A percentile compares a stretch with the other conserved stretches of the same genome.
phyloP scores from a whole-genome alignment of 805 yeast genomes.

The Wickerhamomyces bisporus region DNA sequence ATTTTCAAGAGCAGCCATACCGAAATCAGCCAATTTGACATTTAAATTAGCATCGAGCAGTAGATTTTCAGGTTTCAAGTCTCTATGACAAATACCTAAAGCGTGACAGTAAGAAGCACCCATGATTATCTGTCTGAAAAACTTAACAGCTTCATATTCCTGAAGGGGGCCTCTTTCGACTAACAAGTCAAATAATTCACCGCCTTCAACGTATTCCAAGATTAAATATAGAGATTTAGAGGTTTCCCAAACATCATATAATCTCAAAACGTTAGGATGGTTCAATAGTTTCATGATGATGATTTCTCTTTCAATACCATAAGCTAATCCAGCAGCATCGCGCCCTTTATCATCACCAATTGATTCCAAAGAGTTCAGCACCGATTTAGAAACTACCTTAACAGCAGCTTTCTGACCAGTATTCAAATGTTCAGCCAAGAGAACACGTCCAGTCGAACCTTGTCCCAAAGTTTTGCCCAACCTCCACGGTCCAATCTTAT shows the following conservation, averaged over 20 bases:
- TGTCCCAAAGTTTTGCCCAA: slow-evolving; percentile 74
- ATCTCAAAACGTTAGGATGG: slow-evolving; percentile 88
- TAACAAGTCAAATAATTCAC: slow-evolving; percentile 72
- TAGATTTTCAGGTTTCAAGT: slow-evolving; percentile 76
- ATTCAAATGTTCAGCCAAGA: slow-evolving; percentile 61
- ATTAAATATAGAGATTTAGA: slow-evolving; percentile 80
- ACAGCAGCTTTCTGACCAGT: slow-evolving; percentile 80
- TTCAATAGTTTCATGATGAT: slow-evolving; percentile 94
- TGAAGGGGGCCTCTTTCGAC: slow-evolving; percentile 64
- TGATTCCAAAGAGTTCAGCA: slow-evolving; percentile 30
- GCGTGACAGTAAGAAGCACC: slow-evolving; percentile 82
- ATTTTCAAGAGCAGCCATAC: slow-evolving; percentile 83
- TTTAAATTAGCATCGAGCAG: slow-evolving; percentile 60
- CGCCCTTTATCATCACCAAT: slow-evolving; percentile 32
- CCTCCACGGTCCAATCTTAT: slow-evolving; percentile 75
- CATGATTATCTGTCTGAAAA: slow-evolving; percentile 69
- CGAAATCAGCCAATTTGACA: slow-evolving; percentile 80
- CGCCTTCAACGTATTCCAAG: slow-evolving; percentile 83
- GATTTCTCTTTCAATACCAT: slow-evolving; percentile 96
- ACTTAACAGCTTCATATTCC: slow-evolving; percentile 69
- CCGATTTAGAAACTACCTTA: slow-evolving; percentile 71
- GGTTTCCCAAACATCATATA: slow-evolving; percentile 98
- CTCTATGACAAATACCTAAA: slow-evolving; percentile 76
- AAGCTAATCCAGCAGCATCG: slow-evolving; percentile 68
- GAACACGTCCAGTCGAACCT: slow-evolving; percentile 79